Evolutionary conservation across 78 protist species (phyloP).

Genomic region (Dictyostelium firmibasis): DNA sequence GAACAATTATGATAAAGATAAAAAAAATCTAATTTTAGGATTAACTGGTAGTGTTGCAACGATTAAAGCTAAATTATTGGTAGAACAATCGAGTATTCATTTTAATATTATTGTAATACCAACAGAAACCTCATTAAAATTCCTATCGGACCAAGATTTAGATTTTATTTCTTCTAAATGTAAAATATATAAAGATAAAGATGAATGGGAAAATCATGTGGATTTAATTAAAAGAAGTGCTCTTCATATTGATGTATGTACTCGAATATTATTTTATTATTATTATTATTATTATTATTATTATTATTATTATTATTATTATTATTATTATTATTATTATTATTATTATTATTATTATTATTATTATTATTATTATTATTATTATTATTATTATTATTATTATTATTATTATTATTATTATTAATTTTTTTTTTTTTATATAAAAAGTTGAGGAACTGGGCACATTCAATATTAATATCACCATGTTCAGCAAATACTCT

Average conservation of each 20-base stretch:
- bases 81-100: not conserved
- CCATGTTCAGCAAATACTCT: conserved; percentile 96
- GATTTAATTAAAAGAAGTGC: conserved; percentile 17
- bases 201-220: conserved; percentile 83
- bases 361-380: no score
- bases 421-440: no score
- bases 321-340: no score
- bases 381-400: not conserved
- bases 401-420: not conserved
- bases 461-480: conserved; percentile 90
- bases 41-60: conserved; percentile 88
- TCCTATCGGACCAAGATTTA: conserved; percentile 8
- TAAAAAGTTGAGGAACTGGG: conserved; percentile 92
- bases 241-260: conserved; percentile 12
- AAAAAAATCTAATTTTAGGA: conserved; percentile 48
- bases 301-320: not conserved
- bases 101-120: conserved; percentile 56
- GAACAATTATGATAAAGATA: not conserved
- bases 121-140: conserved; percentile 73
- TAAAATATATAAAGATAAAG: conserved; percentile 48
- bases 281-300: not conserved
- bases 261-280: not conserved
- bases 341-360: no score
- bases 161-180: not conserved
- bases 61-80: conserved; percentile 62